Percentiles rank a stretch among this genome's conserved stretches.
Conservation (phyloP, 139 green algal genomes). For the Chlamydomonas urium region DNA sequence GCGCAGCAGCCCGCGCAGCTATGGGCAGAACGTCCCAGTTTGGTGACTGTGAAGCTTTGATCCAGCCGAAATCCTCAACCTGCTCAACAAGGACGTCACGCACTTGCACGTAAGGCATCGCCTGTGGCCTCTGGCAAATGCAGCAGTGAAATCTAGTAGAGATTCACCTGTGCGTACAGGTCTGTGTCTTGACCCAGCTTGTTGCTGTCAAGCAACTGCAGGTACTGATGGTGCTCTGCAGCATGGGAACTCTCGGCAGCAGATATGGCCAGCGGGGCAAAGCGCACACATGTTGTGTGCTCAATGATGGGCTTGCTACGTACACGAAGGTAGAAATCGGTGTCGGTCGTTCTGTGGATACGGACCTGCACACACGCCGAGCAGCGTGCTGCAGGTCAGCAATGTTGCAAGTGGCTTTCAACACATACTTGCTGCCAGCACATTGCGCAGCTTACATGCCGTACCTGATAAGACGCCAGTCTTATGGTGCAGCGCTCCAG, state of each 20-base stretch:
- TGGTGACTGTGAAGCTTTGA: constrained; percentile 64
- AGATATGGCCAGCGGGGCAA: constrained; percentile 49
- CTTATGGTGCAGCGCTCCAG: constrained; percentile 35
- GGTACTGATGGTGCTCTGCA: background rate
- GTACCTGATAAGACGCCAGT: constrained; percentile 6
- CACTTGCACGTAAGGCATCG: background rate
- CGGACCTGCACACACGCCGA: constrained; percentile 32
- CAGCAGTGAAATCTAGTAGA: background rate
- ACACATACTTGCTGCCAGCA: constrained; percentile 4
- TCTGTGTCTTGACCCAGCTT: constrained; percentile 6
- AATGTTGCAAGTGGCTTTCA: background rate
- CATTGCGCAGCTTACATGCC: background rate
- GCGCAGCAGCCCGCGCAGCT: constrained; percentile 11
- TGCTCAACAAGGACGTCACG: background rate
- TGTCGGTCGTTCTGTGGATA: constrained; percentile 54
- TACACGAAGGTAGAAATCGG: constrained; percentile 61
- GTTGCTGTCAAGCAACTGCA: background rate
- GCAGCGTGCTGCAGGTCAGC: background rate
- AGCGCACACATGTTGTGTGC: constrained; percentile 55
- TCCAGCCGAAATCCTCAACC: constrained; percentile 85
- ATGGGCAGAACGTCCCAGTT: constrained; percentile 64
- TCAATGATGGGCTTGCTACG: constrained; percentile 75
- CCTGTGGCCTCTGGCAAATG: no score
- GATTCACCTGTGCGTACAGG: constrained; percentile 33
- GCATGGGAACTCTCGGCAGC: background rate